These are phyloP conservation scores for Pythium diclinum DNA, from an alignment of 352 stramenopile genomes.

Conservation along the genomic window DNA sequence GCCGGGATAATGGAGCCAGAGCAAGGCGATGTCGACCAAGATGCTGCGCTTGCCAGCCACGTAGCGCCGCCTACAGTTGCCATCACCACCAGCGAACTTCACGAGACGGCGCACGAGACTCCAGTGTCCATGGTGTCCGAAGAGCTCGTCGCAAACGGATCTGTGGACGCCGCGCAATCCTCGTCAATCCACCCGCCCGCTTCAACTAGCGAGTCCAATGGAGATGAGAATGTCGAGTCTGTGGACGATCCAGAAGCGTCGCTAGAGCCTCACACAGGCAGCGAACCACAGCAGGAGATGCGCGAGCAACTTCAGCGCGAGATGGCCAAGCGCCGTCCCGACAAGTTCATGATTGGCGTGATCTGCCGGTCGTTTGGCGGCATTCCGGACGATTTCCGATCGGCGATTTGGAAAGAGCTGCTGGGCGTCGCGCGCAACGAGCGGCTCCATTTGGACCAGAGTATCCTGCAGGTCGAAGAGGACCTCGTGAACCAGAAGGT, in stretches of 20 bases:
- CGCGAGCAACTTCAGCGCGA: constrained; percentile 50
- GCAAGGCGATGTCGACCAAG: neutral
- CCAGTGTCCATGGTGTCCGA: constrained; percentile 2
- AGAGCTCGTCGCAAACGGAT: constrained; percentile 1
- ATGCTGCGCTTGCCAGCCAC: constrained; percentile 7
- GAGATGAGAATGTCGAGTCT: neutral
- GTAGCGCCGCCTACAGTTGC: neutral
- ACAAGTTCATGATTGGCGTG: constrained; percentile 71
- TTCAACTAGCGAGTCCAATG: neutral
- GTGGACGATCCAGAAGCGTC: neutral
- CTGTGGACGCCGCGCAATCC: constrained; percentile 1
- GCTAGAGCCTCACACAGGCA: neutral
- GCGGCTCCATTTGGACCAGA: constrained; percentile 59
- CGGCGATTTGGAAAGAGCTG: constrained; percentile 77
- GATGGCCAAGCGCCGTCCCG: constrained; percentile 63
- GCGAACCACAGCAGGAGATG: constrained; percentile 14
- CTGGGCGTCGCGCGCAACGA: constrained; percentile 67
- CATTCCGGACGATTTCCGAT: constrained; percentile 49
- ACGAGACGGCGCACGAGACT: constrained; percentile 1
- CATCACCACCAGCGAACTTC: neutral
- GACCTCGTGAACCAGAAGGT: constrained; percentile 90
- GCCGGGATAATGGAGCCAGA: constrained; percentile 1
- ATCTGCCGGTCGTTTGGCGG: constrained; percentile 67
- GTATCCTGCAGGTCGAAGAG: constrained; percentile 70
- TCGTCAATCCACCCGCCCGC: constrained; percentile 12